Base-by-base conservation (phyloP, 768 basidiomycete species). In the Hydnomerulius pinastri region DNA sequence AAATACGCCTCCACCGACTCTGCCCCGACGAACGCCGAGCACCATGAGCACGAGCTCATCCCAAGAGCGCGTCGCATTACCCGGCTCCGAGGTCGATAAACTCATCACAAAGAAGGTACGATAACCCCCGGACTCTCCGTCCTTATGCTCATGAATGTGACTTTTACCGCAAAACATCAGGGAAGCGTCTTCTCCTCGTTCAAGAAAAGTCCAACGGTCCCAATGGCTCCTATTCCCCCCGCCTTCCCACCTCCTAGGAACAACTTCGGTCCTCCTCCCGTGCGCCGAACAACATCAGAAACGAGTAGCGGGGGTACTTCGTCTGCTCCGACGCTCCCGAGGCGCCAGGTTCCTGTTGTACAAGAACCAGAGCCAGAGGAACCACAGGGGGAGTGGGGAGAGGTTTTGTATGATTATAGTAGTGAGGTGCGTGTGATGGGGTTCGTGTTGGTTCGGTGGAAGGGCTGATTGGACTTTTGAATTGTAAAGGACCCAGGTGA, bases 391-490 rank as follows among this genome's bases (percentile, higher is more conserved):
- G 85, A 87, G 53, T 92, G 90, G 90, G 87, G 81, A 13, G 83
- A 90, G 58, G 90, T 74, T 4, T 57, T 89, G 66, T 92, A 91
- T 60, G 88, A 87, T 52, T 92, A 87, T 70, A 71, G 71, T 36
- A 83, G 87, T 43, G 71, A 73, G 58, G 89, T 90, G 56, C 35
- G 60, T 57, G 46, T 30, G 29, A 21, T 30, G 11, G 18, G 10
- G 15, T 28, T n/a, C 4, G 1, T n/a, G n/a, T 25, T n/a, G 25
- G 10, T 20, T 53, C 15, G 36, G 24, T 45, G 24, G 6, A 18
- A 32, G 11, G 30, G 25, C 25, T 35, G 18, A 13, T 40, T 52
- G 43, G 24, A 46, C n/a, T n/a, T 30, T 41, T 51, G 45, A 29
- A 55, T 41, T 54, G 0, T 46, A 28, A 49, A 91, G 89, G 89